These are phyloP conservation scores for Allomyces macrogynus DNA, from an alignment of 192 early-diverging fungal species.

Conservation along the genomic window DNA sequence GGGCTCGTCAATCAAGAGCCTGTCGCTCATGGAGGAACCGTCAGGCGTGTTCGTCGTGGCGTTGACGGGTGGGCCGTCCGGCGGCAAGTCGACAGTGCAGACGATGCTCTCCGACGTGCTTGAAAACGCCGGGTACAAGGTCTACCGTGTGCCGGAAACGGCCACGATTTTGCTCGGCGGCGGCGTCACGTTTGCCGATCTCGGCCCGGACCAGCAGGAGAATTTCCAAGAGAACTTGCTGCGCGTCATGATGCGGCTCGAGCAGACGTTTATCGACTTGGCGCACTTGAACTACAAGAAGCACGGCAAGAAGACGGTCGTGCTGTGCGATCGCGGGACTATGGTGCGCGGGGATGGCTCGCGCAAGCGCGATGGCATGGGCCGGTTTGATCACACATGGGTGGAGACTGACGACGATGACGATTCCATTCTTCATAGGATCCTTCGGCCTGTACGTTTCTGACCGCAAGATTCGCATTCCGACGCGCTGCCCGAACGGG, in stretches of 20 bases:
- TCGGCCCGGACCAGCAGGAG: slow-evolving; percentile 8
- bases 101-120: slow-evolving; percentile 15
- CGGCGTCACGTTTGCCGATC: slow-evolving; percentile 12
- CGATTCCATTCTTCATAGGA: background rate
- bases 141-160: slow-evolving; percentile 23
- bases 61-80: slow-evolving; percentile 13
- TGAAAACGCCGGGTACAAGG: slow-evolving; percentile 19
- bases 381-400: too few relatives aligned
- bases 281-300: slow-evolving; percentile 13
- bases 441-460: slow-evolving; percentile 1
- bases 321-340: slow-evolving; percentile 14
- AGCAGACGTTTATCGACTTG: slow-evolving; percentile 19
- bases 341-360: background rate
- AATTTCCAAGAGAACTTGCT: slow-evolving; percentile 19
- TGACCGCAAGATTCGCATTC: too few relatives aligned
- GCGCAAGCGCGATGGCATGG: too few relatives aligned
- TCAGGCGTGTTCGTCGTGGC: background rate
- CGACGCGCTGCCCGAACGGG: too few relatives aligned
- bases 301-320: slow-evolving; percentile 18
- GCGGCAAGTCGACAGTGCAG: slow-evolving; percentile 18
- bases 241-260: slow-evolving; percentile 16
- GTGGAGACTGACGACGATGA: too few relatives aligned
- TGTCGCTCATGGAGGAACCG: background rate
- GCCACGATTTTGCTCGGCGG: slow-evolving; percentile 15
- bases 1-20: too few relatives aligned